Evolutionary conservation across 2,329 filamentous ascomycete genomes (phyloP).

Genomic region (Arthrobotrys sphaeroides): DNA sequence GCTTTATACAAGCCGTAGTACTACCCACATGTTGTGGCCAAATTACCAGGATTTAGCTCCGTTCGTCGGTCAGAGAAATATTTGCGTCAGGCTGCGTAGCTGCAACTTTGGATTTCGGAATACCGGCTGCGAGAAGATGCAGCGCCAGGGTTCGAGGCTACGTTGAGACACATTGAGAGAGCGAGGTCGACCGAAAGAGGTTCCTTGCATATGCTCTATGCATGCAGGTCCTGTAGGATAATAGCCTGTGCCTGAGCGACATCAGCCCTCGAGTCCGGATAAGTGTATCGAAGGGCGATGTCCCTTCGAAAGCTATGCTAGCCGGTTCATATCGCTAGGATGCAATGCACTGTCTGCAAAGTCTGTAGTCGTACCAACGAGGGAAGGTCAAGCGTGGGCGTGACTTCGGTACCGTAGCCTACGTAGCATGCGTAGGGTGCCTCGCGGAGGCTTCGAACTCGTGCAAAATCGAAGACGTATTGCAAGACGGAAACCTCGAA

Average conservation of each 20-base stretch:
- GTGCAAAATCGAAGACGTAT: too few species aligned
- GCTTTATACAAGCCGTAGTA: slow-evolving; percentile 14
- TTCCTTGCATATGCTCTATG: slow-evolving; percentile 24
- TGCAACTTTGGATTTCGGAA: background rate
- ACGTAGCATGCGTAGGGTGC: too few species aligned
- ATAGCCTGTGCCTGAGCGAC: background rate
- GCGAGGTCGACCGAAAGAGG: slow-evolving; percentile 1
- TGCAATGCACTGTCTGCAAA: background rate
- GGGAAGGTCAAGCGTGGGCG: slow-evolving; percentile 8
- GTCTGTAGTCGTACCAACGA: background rate
- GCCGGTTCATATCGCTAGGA: background rate
- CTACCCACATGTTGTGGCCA: background rate
- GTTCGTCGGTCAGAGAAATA: background rate
- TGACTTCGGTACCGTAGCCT: too few species aligned
- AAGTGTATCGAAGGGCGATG: too few species aligned
- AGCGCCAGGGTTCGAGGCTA: background rate
- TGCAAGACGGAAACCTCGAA: background rate
- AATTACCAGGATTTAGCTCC: background rate
- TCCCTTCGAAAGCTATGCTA: background rate
- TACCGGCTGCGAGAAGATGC: background rate
- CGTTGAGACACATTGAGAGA: slow-evolving; percentile 8
- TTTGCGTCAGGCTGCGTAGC: slow-evolving; percentile 16
- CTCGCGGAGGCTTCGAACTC: too few species aligned
- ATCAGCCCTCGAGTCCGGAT: too few species aligned
- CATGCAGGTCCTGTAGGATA: slow-evolving; percentile 9